Evolutionary conservation across 352 stramenopile genomes (phyloP).

Genomic region (Globisporangium heterothallicum): DNA sequence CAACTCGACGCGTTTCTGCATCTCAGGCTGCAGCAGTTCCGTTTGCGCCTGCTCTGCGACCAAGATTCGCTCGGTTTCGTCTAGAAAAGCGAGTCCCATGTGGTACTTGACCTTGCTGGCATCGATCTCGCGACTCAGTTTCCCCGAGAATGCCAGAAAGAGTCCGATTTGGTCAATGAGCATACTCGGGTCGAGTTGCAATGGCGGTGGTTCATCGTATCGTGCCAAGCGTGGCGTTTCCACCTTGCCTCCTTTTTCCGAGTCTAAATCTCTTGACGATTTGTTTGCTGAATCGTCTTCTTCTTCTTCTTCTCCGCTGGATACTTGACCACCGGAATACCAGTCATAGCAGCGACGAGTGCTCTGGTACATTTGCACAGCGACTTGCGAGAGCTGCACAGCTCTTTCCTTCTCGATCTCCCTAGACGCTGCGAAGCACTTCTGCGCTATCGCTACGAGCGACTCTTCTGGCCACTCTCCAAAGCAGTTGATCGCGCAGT

Average conservation of each 20-base stretch:
- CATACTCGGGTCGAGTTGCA: constrained; percentile 36
- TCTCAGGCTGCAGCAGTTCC: constrained; percentile 43
- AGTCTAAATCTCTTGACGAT: neutral
- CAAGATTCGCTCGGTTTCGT: constrained; percentile 45
- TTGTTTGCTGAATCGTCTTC: neutral
- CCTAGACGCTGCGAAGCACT: constrained; percentile 20
- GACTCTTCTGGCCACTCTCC: constrained; percentile 38
- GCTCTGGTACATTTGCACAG: constrained; percentile 34
- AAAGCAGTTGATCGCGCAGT: constrained; percentile 33
- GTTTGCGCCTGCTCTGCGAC: constrained; percentile 42
- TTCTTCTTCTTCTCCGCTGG: neutral
- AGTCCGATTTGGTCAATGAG: constrained; percentile 52
- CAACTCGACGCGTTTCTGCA: constrained; percentile 32
- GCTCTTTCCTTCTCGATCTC: constrained; percentile 22
- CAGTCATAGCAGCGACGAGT: constrained; percentile 19
- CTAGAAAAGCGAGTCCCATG: constrained; percentile 42
- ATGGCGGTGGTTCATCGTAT: constrained; percentile 5
- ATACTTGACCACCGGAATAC: constrained; percentile 3
- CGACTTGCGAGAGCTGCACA: constrained; percentile 30
- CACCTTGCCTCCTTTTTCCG: neutral
- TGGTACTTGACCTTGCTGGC: constrained; percentile 29
- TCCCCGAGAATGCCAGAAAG: constrained; percentile 27
- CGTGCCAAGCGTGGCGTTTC: neutral
- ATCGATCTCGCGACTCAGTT: constrained; percentile 24
- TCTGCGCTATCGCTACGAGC: constrained; percentile 38